These are phyloP conservation scores for Rhynchospora tenuis DNA, from an alignment of 176 grass and related monocot genomes.

Conservation along the genomic window DNA sequence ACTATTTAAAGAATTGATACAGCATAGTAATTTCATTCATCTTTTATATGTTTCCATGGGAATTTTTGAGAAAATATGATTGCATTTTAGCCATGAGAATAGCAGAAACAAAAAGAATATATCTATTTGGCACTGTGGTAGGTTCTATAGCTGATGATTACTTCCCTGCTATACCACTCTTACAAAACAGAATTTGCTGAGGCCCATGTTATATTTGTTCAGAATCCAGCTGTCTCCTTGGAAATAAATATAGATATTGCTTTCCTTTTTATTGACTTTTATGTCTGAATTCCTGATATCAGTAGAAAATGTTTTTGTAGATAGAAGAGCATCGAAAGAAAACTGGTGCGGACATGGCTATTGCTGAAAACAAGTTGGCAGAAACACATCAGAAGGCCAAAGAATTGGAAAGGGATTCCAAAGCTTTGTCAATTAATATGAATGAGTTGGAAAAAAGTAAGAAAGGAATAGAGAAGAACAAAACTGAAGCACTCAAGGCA, in stretches of 20 bases:
- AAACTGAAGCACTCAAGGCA: constrained; percentile 66
- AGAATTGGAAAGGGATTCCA: constrained; percentile 71
- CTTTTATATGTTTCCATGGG: background rate
- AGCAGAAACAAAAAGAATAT: background rate
- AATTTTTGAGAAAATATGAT: background rate
- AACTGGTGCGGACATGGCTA: constrained; percentile 72
- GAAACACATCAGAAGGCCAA: constrained; percentile 76
- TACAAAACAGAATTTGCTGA: background rate
- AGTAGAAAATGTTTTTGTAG: constrained; percentile 32
- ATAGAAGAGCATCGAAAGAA: constrained; percentile 82
- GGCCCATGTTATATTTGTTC: background rate
- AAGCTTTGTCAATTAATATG: constrained; percentile 71
- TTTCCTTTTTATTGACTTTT: background rate
- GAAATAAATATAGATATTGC: background rate
- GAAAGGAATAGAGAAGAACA: constrained; percentile 72
- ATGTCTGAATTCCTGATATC: background rate
- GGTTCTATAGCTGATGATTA: background rate
- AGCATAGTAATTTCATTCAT: background rate
- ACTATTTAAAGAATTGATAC: background rate
- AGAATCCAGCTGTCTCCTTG: background rate
- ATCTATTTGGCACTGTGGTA: background rate
- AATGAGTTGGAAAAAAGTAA: constrained; percentile 68
- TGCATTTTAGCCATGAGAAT: background rate
- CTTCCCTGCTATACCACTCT: background rate
- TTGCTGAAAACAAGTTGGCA: constrained; percentile 73